These are phyloP conservation scores for Colletotrichum tropicale DNA, from an alignment of 2,329 filamentous ascomycete genomes.

Conservation along the genomic window DNA sequence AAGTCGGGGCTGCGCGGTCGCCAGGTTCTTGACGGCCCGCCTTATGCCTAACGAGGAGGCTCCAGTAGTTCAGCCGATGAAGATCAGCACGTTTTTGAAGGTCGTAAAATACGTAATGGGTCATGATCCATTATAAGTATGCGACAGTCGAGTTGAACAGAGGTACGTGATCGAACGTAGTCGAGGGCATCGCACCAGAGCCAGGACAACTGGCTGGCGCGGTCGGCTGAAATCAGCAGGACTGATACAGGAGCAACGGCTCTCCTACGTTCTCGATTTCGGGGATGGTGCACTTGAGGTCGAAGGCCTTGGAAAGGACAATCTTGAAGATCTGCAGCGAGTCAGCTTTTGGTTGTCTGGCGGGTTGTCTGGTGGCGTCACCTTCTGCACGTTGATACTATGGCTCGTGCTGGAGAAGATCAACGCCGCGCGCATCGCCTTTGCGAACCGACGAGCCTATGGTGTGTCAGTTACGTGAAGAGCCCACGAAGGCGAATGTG, in stretches of 20 bases:
- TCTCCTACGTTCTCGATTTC: slow-evolving; percentile 99
- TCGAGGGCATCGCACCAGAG: background rate
- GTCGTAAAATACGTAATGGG: slow-evolving; percentile 22
- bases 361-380: slow-evolving; percentile 39
- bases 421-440: slow-evolving; percentile 95
- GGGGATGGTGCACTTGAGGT: slow-evolving; percentile 97
- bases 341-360: slow-evolving; percentile 9
- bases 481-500: background rate
- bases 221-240: slow-evolving; percentile 39
- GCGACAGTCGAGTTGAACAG: background rate
- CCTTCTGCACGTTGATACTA: slow-evolving; percentile 99
- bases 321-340: slow-evolving; percentile 93
- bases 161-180: background rate
- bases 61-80: slow-evolving; percentile 8
- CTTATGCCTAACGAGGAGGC: background rate
- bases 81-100: slow-evolving; percentile 11
- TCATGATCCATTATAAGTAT: slow-evolving; percentile 21
- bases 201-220: background rate
- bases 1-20: background rate
- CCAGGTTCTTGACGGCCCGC: background rate
- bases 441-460: slow-evolving; percentile 94
- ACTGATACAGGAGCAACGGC: slow-evolving; percentile 89
- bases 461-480: background rate
- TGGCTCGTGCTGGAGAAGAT: slow-evolving; percentile 99
- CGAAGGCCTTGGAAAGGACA: slow-evolving; percentile 96